A percentile compares a stretch with the other conserved stretches of the same genome.
Evolutionary conservation across 2,329 filamentous ascomycete genomes (phyloP).

Genomic region (Westerdykella ornata): DNA sequence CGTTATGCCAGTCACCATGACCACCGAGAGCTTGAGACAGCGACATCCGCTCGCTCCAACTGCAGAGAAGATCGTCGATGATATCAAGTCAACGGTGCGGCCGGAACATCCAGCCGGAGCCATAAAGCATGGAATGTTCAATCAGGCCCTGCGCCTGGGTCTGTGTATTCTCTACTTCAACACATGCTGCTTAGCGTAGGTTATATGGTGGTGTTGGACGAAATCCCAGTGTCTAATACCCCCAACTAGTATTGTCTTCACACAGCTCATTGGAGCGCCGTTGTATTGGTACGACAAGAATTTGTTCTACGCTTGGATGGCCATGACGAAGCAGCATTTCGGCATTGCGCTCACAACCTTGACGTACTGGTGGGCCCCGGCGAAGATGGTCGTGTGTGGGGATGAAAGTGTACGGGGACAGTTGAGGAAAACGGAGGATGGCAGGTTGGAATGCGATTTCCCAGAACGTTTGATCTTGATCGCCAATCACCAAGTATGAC

Average conservation of each 20-base stretch:
- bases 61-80: conserved; percentile 7
- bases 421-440: conserved; percentile 60
- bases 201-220: conserved; percentile 10
- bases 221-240: conserved; percentile 18
- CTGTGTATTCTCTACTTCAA: conserved; percentile 44
- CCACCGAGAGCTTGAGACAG: conserved; percentile 26
- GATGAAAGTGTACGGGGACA: conserved; percentile 73
- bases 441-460: conserved; percentile 67
- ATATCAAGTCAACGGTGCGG: conserved; percentile 8
- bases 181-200: conserved; percentile 38
- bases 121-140: conserved; percentile 39
- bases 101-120: conserved; percentile 32
- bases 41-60: conserved; percentile 23
- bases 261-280: conserved; percentile 66
- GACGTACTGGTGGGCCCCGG: conserved; percentile 80
- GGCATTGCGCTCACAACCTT: conserved; percentile 68
- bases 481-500: conserved; percentile 66
- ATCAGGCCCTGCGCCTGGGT: conserved; percentile 41
- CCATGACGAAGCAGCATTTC: conserved; percentile 78
- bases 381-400: conserved; percentile 71
- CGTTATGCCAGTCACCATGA: conserved; percentile 17
- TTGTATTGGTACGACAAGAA: conserved; percentile 68
- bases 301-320: conserved; percentile 77
- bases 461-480: conserved; percentile 75
- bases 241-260: conserved; percentile 46